Evolutionary conservation across 1,139 yeast genomes (phyloP).

Genomic region (Yamadazyma dendronema): DNA sequence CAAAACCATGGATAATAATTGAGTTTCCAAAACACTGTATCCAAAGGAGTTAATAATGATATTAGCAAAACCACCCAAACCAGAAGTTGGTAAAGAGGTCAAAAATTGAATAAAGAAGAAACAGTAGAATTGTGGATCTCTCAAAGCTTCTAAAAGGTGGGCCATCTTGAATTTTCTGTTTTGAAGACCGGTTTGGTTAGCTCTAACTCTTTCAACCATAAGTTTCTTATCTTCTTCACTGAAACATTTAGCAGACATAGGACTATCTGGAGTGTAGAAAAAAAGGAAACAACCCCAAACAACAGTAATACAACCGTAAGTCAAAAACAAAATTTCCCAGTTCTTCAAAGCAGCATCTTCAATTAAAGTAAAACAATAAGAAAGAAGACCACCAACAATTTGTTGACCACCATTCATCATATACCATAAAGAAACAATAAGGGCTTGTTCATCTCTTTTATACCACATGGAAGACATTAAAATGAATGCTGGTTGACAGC

Average conservation of each 20-base stretch:
- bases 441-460: constrained; percentile 35
- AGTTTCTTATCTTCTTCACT: constrained; percentile 26
- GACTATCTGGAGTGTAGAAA: constrained; percentile 32
- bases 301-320: constrained; percentile 35
- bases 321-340: constrained; percentile 40
- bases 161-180: constrained; percentile 24
- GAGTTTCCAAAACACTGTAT: constrained; percentile 29
- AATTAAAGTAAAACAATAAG: constrained; percentile 42
- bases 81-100: constrained; percentile 40
- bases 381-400: constrained; percentile 40
- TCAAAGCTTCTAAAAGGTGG: constrained; percentile 29
- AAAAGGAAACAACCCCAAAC: constrained; percentile 30
- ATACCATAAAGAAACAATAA: constrained; percentile 38
- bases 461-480: constrained; percentile 43
- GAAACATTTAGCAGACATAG: constrained; percentile 30
- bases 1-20: constrained; percentile 39
- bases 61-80: constrained; percentile 40
- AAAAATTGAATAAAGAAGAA: constrained; percentile 33
- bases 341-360: constrained; percentile 23
- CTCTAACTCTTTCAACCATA: constrained; percentile 31
- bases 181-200: constrained; percentile 35
- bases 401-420: constrained; percentile 41
- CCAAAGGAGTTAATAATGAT: constrained; percentile 40
- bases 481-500: constrained; percentile 45
- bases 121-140: constrained; percentile 38